Conservation (phyloP, 2,329 filamentous ascomycete species). For the Pseudopithomyces maydicus region DNA sequence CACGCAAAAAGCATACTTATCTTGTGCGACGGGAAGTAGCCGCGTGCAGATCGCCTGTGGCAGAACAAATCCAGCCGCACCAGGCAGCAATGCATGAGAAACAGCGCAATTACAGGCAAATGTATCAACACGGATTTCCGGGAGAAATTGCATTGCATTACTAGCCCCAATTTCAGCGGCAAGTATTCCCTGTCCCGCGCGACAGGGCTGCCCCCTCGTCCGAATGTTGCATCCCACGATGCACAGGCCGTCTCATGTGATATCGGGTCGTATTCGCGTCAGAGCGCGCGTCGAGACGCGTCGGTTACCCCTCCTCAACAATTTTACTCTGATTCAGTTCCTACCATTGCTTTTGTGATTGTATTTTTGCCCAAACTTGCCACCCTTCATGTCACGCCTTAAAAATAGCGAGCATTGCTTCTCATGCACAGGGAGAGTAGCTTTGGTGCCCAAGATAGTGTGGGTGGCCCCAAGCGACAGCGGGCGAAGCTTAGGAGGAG, state of each 20-base stretch:
- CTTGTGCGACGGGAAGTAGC: too few relatives aligned
- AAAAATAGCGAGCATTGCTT: too few relatives aligned
- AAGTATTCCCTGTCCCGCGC: background rate
- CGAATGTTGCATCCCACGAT: constrained; percentile 1
- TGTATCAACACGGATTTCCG: constrained; percentile 1
- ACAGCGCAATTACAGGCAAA: background rate
- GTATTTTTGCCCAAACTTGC: too few relatives aligned
- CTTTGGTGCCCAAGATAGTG: too few relatives aligned
- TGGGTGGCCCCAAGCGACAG: too few relatives aligned
- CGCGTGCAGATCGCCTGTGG: background rate
- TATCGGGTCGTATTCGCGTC: constrained; percentile 28
- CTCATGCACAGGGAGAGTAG: too few relatives aligned
- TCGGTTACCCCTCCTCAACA: constrained; percentile 9
- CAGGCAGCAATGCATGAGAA: background rate
- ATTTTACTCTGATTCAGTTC: background rate
- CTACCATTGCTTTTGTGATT: background rate
- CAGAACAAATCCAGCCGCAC: background rate
- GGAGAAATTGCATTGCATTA: background rate
- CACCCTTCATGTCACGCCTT: background rate
- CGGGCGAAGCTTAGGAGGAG: too few relatives aligned
- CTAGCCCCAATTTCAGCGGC: background rate
- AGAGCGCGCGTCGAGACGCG: constrained; percentile 10
- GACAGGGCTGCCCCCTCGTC: background rate
- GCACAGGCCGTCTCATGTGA: constrained; percentile 39
- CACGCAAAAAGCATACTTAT: too few relatives aligned